Base-by-base conservation (phyloP, 2,329 filamentous ascomycete species). In the Paraconiothyrium sp. region DNA sequence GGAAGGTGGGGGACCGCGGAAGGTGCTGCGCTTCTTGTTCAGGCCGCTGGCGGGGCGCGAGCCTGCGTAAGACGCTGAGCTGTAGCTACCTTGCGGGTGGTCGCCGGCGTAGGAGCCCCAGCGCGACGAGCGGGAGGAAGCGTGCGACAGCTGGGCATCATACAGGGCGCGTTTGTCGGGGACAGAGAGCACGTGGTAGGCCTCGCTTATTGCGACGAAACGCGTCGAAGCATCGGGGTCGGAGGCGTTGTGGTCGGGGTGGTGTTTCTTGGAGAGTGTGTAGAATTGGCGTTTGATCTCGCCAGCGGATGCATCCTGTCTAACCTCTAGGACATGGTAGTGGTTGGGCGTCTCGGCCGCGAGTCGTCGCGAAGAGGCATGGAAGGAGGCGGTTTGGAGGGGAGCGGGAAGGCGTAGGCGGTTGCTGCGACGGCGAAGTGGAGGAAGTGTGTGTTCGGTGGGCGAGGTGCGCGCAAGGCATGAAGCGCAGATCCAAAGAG, bases 201-300 rank as follows among this genome's bases (percentile, higher is more conserved):
- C 93, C 76, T 95, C 91, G 75, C 88, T 91, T 76, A 97, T 90
- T 69, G 88, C 86, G 78, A 93, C 88, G 84, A 97, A 99, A 76
- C 90, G 91, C 60, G 87, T 82, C 4, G 89, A 84, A 64, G 94
- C 91, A 61, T 81, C 76, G 4, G 92, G 90, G 79, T 97, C 90
- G 69, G 86, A 76, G 62, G 86, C 92, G 84, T 98, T 96, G 76
- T 89, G 89, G 84, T 99, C 95, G 0, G 95, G 95, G 80, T 99
- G 95, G 85, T 97, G 90, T 57, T 86, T 82, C 81, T 97, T 97
- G 74, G 93, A 97, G 77, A 98, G 91, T 63, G 86, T 81, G 85
- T 97, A 98, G 86, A 97, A 99, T 76, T 88, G 81, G 90, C 92
- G 94, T 80, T 98, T 98, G 64, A 98, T 94, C 57, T 97, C 92